phyloP scores from a whole-genome alignment of 2,329 filamentous ascomycete genomes.

The Penicillium sp. region DNA sequence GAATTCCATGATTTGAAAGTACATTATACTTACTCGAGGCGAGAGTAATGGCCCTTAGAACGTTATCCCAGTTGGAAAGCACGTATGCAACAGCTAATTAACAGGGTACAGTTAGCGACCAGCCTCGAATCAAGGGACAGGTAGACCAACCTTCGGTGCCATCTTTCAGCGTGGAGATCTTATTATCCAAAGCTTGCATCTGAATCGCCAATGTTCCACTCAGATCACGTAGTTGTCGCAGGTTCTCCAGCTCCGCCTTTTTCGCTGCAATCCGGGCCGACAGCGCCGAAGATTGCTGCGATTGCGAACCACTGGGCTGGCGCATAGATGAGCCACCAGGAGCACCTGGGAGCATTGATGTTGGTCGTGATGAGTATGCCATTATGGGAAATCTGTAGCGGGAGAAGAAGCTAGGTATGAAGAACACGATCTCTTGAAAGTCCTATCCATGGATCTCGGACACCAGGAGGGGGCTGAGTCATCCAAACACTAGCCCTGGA shows the following conservation, averaged over 20 bases:
- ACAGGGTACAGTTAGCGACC: conserved; percentile 2
- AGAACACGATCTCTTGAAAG: neutral
- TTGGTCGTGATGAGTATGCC: conserved; percentile 38
- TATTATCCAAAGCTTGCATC: conserved; percentile 61
- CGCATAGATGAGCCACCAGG: conserved; percentile 30
- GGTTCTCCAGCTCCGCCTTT: conserved; percentile 60
- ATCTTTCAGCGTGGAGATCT: conserved; percentile 58
- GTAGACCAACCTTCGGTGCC: conserved; percentile 56
- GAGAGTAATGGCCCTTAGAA: conserved; percentile 62
- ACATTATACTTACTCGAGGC: conserved; percentile 53
- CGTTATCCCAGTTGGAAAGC: conserved; percentile 66
- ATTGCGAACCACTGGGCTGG: conserved; percentile 29
- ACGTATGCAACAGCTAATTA: conserved; percentile 60
- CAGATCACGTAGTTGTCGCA: conserved; percentile 60
- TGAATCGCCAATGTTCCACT: conserved; percentile 61
- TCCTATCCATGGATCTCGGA: too few relatives aligned
- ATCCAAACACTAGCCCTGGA: neutral
- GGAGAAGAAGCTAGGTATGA: neutral
- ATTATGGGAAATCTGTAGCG: conserved; percentile 20
- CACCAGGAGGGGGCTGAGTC: neutral
- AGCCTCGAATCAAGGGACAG: neutral
- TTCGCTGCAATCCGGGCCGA: conserved; percentile 62
- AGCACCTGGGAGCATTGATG: conserved; percentile 31
- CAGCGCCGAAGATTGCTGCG: conserved; percentile 56
- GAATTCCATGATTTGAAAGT: conserved; percentile 6